Base-by-base conservation (phyloP, 805 yeast species). In the Spencermartinsiella europaea region DNA sequence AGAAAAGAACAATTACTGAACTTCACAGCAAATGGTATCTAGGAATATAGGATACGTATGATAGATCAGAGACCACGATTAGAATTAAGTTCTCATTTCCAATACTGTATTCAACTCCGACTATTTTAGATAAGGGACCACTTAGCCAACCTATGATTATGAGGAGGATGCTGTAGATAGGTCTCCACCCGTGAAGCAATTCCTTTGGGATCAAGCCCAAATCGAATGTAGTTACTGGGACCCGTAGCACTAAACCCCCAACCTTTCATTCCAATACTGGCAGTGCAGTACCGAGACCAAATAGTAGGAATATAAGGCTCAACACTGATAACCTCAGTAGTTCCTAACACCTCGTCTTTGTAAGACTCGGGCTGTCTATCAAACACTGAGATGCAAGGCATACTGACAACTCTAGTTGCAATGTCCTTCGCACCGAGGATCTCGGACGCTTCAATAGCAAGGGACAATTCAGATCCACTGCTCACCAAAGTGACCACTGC, bases 371-470 rank as follows among this genome's bases (percentile, higher is more conserved):
- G 40, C 45, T 66, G 69, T 19, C 52, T 16, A n/a, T 44, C 47
- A 34, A 47, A 47, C 20, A 33, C 16, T 21, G 27, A 20, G 17
- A 36, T 35, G 28, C 62, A 63, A n/a, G 68, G 68, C 59, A 65
- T 61, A 4, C 64, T 59, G 17, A 63, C 53, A 8, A 65, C 63
- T 34, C 63, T 53, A 10, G 58, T 49, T 21, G 38, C 50, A 34
- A 63, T 45, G 2, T 66, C 67, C 15, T 47, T 40, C 10, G 28
- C 37, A 15, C 50, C 55, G 45, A 66, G 57, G 3, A 52, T 39
- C 7, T 48, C 76, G 28, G 76, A 71, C 1, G 78, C 78, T 5
- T 74, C 65, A 36, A 71, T 66, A 51, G 74, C 73, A 45, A 74
- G 65, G 3, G 40, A 40, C 7, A 49, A 35, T 21, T 49, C 53